Conservation (phyloP, 2,329 filamentous ascomycete species). For the Cephalotrichum gorgonifer region DNA sequence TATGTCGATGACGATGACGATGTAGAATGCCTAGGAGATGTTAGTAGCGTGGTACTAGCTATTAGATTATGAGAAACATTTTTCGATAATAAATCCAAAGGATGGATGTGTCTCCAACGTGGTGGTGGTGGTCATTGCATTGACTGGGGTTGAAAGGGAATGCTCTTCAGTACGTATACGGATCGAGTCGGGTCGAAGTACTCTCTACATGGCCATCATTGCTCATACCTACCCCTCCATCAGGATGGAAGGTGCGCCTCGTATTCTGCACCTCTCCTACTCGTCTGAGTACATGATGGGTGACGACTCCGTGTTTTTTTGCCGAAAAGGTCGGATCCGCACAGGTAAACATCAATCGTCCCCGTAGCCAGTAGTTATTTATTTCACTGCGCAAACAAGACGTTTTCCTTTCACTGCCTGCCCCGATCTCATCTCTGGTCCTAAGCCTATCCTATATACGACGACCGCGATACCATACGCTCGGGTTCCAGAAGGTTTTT, state of each 20-base stretch:
- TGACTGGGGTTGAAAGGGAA: too few species aligned
- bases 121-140: too few species aligned
- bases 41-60: too few species aligned
- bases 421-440: neutral
- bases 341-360: neutral
- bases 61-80: too few species aligned
- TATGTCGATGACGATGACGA: too few species aligned
- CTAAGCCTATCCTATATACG: neutral
- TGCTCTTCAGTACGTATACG: too few species aligned
- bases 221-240: neutral
- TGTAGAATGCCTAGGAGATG: too few species aligned
- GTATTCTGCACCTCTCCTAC: neutral
- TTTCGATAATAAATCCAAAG: too few species aligned
- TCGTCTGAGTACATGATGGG: neutral
- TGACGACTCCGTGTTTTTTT: neutral
- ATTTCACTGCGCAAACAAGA: neutral
- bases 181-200: too few species aligned
- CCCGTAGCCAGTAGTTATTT: too few species aligned
- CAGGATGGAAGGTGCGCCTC: neutral
- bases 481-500: neutral
- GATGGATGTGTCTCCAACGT: too few species aligned
- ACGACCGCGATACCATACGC: neutral
- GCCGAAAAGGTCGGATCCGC: neutral
- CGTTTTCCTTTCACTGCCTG: neutral
- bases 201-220: too few species aligned